Base-by-base conservation (phyloP, 495 filamentous ascomycete genomes). In the Penicillium bialowiezense region DNA sequence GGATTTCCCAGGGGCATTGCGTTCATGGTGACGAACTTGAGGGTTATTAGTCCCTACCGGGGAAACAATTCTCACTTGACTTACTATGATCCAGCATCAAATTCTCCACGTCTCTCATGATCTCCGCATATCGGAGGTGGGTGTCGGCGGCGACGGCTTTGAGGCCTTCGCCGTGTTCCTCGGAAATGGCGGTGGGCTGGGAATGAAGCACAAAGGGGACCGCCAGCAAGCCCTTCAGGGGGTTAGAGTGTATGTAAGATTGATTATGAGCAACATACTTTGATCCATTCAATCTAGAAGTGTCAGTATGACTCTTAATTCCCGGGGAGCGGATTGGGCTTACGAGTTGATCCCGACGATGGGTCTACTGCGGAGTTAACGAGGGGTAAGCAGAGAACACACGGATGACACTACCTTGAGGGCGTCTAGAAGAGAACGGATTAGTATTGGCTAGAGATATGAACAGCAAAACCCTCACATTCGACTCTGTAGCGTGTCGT, bases 121-220 rank as follows among this genome's bases (percentile, higher is more conserved):
- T 97, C 71, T 99, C 91, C 45, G 86, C 86, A 75, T 97, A 97
- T 33, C 93, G 84, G 17, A 84, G 76, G 54, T 93, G 89, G 7
- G 80, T 73, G 37, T 87, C 79, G 29, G 70, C 79, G 29, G 78
- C 76, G 54, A 77, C 77, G 20, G 76, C 74, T 19, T 79, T 68
- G 28, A 78, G 59, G 12, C 60, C 60, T 39, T 66, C 65, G 44
- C 69, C 63, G 29, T 71, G 60, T 40, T 72, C 69, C 40, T 89
- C 81, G 52, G 88, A 89, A 24, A 89, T 77, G 13, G 88, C 88
- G 1, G 89, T 92, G 6, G 95, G 95, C 65, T 97, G 90, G 9
- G 91, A 96, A 65, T 96, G 90, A 39, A 99, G 81, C 41, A 99
- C 92, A 62, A 99, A 99, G 0, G 95, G 95, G 0, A 97, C 92